Conservation (phyloP, 2,329 filamentous ascomycete species). For the Aspergillus aculeatus region DNA sequence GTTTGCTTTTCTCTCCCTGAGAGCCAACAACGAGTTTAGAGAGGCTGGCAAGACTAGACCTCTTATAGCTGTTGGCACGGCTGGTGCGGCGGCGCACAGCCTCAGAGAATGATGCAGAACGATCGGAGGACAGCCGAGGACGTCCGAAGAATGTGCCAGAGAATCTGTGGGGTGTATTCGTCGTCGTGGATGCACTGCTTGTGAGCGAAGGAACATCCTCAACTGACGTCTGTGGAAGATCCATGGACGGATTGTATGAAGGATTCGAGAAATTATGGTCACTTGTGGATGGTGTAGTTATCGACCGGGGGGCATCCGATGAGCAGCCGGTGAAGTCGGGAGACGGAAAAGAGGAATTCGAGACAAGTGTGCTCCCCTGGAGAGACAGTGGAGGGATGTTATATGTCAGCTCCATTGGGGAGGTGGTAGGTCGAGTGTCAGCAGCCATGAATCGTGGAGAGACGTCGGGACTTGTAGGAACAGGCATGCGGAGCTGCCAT, state of each 20-base stretch:
- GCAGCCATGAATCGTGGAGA: constrained; percentile 37
- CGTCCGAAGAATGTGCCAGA: constrained; percentile 45
- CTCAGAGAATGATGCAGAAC: constrained; percentile 46
- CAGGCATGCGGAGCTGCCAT: constrained; percentile 21
- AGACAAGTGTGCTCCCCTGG: constrained; percentile 36
- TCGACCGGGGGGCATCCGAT: constrained; percentile 44
- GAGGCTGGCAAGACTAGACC: constrained; percentile 50
- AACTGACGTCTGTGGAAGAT: constrained; percentile 43
- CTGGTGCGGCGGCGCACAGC: constrained; percentile 40
- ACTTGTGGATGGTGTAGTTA: constrained; percentile 42
- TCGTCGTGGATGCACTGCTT: constrained; percentile 50
- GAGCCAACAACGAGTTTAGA: constrained; percentile 48
- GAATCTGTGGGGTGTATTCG: constrained; percentile 44
- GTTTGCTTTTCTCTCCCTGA: constrained; percentile 46
- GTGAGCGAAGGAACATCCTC: constrained; percentile 53
- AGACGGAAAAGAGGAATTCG: constrained; percentile 47
- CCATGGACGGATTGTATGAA: constrained; percentile 38
- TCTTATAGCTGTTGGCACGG: constrained; percentile 43
- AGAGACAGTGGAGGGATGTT: constrained; percentile 42
- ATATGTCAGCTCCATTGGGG: constrained; percentile 41
- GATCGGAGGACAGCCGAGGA: constrained; percentile 44
- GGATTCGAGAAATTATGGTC: constrained; percentile 41
- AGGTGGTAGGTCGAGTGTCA: constrained; percentile 44
- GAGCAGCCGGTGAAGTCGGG: constrained; percentile 41
- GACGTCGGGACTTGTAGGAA: constrained; percentile 35